Percentiles rank a stretch among this genome's conserved stretches.
Conservation (phyloP, 179 eudicot genomes). For the Beta lomatogona region DNA sequence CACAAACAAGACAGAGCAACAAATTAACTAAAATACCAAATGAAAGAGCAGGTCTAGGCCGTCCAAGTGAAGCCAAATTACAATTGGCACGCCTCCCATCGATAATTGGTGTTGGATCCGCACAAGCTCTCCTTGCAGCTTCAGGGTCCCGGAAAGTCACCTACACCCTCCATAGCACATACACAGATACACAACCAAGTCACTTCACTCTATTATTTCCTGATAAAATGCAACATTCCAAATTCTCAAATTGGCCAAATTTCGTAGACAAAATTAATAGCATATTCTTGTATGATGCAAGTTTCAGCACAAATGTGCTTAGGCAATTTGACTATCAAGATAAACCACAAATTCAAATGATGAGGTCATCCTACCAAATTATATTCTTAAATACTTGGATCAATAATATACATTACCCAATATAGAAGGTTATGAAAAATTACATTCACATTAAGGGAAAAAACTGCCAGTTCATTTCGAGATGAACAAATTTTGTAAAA, state of each 20-base stretch:
- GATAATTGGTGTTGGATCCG: conserved; percentile 82
- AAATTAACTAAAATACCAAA: conserved; percentile 43
- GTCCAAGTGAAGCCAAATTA: conserved; percentile 89
- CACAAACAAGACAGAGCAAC: conserved; percentile 1
- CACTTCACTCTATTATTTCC: background rate
- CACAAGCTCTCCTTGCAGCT: conserved; percentile 90
- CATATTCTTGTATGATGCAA: background rate
- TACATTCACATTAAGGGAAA: no score
- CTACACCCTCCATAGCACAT: conserved; percentile 62
- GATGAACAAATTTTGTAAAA: no score
- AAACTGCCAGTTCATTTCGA: no score
- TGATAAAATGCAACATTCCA: background rate
- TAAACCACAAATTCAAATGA: background rate
- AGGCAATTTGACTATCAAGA: background rate
- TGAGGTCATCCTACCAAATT: background rate
- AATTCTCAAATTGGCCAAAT: background rate
- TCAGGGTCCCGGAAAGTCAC: conserved; percentile 89
- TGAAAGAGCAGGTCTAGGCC: conserved; percentile 74
- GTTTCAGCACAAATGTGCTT: no score
- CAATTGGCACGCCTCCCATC: conserved; percentile 95
- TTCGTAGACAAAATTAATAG: background rate
- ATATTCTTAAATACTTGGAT: no score
- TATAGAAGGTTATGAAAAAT: no score
- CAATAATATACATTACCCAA: no score
- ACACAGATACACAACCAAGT: conserved; percentile 30